phyloP scores from a whole-genome alignment of 106 monocot species.

The Hemerocallis citrina region DNA sequence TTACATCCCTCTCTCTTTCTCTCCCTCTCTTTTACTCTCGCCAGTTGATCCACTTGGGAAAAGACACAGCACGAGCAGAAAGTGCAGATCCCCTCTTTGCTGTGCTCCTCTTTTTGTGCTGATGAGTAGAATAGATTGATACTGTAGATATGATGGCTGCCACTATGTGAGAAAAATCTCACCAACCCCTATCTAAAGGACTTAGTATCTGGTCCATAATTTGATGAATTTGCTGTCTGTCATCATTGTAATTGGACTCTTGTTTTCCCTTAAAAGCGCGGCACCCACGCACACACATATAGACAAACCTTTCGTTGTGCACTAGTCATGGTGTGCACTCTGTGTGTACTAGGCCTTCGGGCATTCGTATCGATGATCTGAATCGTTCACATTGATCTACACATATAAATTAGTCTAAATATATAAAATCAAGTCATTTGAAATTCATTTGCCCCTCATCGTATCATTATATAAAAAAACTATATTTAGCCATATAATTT shows the following conservation, averaged over 20 bases:
- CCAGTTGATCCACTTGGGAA: neutral
- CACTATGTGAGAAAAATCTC: constrained; percentile 1
- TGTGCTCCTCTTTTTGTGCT: neutral
- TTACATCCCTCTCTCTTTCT: neutral
- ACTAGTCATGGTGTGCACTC: too few relatives aligned
- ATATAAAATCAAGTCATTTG: too few relatives aligned
- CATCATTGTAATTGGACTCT: neutral
- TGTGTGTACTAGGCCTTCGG: too few relatives aligned
- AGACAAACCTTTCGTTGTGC: too few relatives aligned
- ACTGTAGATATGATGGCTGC: neutral
- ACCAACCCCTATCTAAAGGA: neutral
- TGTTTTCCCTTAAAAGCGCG: neutral
- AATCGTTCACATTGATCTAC: neutral
- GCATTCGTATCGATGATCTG: neutral
- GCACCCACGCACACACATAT: neutral
- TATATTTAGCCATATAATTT: neutral
- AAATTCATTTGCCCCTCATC: too few relatives aligned
- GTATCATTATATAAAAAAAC: neutral
- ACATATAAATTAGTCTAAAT: too few relatives aligned
- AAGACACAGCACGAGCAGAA: constrained; percentile 5
- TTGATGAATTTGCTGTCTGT: neutral
- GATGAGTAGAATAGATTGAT: neutral
- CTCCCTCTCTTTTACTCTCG: neutral
- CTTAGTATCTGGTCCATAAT: neutral
- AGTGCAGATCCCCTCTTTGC: neutral